Base-by-base conservation (phyloP, 148 eudicot species). In the Vaccinium macrocarpon region DNA sequence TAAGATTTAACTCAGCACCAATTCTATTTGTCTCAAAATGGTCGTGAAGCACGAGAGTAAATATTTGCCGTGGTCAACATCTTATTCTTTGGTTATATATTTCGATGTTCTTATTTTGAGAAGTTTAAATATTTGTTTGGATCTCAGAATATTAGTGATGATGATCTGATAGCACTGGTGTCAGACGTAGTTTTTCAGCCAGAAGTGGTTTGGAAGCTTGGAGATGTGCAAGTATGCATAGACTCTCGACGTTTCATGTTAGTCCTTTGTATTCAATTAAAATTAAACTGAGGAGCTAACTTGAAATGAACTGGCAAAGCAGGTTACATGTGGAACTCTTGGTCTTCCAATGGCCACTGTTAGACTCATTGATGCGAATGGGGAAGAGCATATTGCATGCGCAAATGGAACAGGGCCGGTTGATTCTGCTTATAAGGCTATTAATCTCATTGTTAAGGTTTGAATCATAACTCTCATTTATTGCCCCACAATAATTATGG, bases 361-460 rank as follows among this genome's bases (percentile, higher is more conserved):
- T 78, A 94, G 90, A 89, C 92, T 97, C 32, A 76, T 88, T 82
- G 94, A 91, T 91, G 90, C 90, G 73, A 90, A 93, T 29, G 99
- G 99, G 32, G 85, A 81, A 50, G 97, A 93, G 84, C 91, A 91
- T 87, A 86, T 92, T 85, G 91, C 92, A 70, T 92, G 99, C 84
- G 91, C 97, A 64, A 91, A 90, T 61, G 99, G 99, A 81, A 94
- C 97, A 35, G 98, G 98, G 46, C 98, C 99, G 53, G 96, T 97
- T 90, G 98, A 97, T 87, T 90, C 99, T 80, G 98, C 99, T 61
- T 97, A 97, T 87, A 95, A 92, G 91, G 99, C 99, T 62, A 88
- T 97, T 86, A 97, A 95, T 88, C 88, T 87, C 81, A 90, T 95
- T 86, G 97, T 91, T 75, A 90, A 96, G 99, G 99, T 94, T 76